Base-by-base conservation (phyloP, 2,329 filamentous ascomycete species). In the Parasarocladium wereldwijsianum region DNA sequence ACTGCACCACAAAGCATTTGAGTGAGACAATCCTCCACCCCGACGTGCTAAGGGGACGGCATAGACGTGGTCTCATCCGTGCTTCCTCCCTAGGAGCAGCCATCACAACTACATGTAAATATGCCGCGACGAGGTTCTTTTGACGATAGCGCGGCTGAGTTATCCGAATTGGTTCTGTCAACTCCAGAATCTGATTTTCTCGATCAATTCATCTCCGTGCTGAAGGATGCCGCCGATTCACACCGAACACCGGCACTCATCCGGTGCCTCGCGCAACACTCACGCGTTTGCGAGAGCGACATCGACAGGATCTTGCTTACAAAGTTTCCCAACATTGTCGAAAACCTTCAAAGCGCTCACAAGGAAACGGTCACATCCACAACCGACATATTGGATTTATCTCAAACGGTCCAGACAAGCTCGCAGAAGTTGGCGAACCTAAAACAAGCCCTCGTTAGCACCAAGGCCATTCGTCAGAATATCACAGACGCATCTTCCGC, bases 221-320 rank as follows among this genome's bases (percentile, higher is more conserved):
- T 98, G 38, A 90, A 85, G 60, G 87, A 94, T 66, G 85, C 83
- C 41, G 74, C 82, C 37, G 65, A 73, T 43, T 75, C 81, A 32
- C 77, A 81, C 47, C 68, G 81, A 45, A 77, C 76, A 6, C 65
- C 64, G 22, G 71, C 76, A 34, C 66, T 98, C 23, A 71, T 85
- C 28, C 77, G 86, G 43, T 80, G 80, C 36, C 64, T 58, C 15
- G 46, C 38, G 9, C 74, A 76, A 41, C 92, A 93, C 52, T 82
- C 86, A 19, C 76, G 78, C 41, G 82, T 90, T 26, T 77, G 86
- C 36, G 90, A 98, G 52, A 57, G 70, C 10, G 86, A 96, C 43
- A 96, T 98, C 40, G 90, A 98, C 57, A 73, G 73, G 14, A 92
- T 96, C 43, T 93, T 90, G 43, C 76, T 93, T 44, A 87, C 82